Evolutionary conservation across 2,329 filamentous ascomycete species (phyloP).

Genomic region (Xylaria digitata): DNA sequence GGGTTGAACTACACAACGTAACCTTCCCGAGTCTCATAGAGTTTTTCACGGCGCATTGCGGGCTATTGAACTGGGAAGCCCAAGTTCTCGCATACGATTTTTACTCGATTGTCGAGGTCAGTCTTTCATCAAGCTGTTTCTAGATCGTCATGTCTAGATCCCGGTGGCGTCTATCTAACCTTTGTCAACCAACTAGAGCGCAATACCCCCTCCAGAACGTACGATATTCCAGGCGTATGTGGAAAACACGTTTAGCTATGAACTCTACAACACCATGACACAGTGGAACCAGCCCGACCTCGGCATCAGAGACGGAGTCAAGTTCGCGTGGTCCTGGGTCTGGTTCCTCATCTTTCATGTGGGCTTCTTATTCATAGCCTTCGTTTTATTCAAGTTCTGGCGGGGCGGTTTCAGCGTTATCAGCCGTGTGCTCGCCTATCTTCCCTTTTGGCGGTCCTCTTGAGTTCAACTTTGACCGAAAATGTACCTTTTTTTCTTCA

Average conservation of each 20-base stretch:
- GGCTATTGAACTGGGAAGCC: conserved; percentile 37
- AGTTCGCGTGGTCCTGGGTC: conserved; percentile 20
- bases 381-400: too few relatives aligned
- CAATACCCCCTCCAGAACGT: conserved; percentile 27
- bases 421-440: too few relatives aligned
- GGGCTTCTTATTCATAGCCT: conserved; percentile 21
- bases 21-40: conserved; percentile 16
- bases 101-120: conserved; percentile 33
- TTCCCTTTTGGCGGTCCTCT: too few relatives aligned
- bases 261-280: conserved; percentile 31
- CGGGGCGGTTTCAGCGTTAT: too few relatives aligned
- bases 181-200: conserved; percentile 17
- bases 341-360: conserved; percentile 19
- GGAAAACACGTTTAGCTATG: conserved; percentile 29
- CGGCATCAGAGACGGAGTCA: background rate
- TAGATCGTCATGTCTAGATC: background rate
- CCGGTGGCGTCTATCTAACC: background rate
- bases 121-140: background rate
- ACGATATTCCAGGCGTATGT: conserved; percentile 36
- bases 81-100: conserved; percentile 37
- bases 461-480: background rate
- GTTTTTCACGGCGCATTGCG: conserved; percentile 35
- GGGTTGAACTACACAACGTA: conserved; percentile 32
- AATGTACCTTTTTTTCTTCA: background rate
- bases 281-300: conserved; percentile 9